Evolutionary conservation across 129 eudicot species (phyloP).

Genomic region (Saussurea involucrata): DNA sequence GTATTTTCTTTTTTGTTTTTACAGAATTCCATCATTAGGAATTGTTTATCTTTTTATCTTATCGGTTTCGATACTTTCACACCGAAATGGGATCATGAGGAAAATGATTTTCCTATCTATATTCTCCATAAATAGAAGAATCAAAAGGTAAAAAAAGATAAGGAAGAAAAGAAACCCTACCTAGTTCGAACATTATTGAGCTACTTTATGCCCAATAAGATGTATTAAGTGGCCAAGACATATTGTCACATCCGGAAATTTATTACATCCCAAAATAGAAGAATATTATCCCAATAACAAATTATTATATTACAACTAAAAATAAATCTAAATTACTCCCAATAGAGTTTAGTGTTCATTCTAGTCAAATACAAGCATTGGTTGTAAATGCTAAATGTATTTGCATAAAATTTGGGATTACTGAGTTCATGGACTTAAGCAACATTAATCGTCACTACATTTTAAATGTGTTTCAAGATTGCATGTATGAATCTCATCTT

Average conservation of each 20-base stretch:
- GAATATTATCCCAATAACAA: neutral
- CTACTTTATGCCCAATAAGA: constrained; percentile 1
- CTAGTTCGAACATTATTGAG: constrained; percentile 31
- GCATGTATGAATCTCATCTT: neutral
- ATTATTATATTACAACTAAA: neutral
- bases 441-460: neutral
- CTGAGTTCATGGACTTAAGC: neutral
- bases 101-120: constrained; percentile 14
- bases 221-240: neutral
- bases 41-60: constrained; percentile 28
- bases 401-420: neutral
- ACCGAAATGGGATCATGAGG: constrained; percentile 12
- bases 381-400: neutral
- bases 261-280: neutral
- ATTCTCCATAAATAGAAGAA: constrained; percentile 29
- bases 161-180: constrained; percentile 31
- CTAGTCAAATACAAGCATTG: neutral
- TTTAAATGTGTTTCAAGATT: neutral
- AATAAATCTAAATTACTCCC: neutral
- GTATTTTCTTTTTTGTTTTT: neutral
- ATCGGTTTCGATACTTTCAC: constrained; percentile 22
- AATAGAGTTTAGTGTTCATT: neutral
- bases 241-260: neutral
- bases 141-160: constrained; percentile 26
- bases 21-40: neutral